Base-by-base conservation (phyloP, 371 early-diverging fungal genomes). In the Gilbertella persicaria region DNA sequence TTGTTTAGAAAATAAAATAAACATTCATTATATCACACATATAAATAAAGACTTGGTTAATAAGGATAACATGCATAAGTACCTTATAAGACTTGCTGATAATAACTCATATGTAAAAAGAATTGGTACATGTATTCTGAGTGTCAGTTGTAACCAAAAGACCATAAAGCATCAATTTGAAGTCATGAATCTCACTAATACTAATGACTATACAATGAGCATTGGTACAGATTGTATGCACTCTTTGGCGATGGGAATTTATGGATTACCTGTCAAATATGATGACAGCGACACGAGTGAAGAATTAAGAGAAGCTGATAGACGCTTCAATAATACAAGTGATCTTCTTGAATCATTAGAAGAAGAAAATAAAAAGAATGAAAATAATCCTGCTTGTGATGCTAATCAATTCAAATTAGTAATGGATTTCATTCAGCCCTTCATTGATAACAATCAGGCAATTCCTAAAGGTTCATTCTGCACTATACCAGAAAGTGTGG, bases 401-500 rank as follows among this genome's bases (percentile, higher is more conserved):
- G 21, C 37, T 24, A 4, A 14, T 23, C 37, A 49, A 24, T 28
- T n/a, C 20, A 37, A 49, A 14, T 19, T 14, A 38, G 40, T 28
- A 20, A 49, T 52, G 35, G 44, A 42, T 8, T n/a, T 24, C 20
- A 52, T 52, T 36, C 23, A 42, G 20, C 52, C 52, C 9, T 52
- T 21, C 3, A 30, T 52, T 23, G 24, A 36, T 26, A 12, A 9
- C 2, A 52, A 52, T 35, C 25, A 33, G 21, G 16, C 17, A 12
- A 55, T 55, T 17, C 42, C 55, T 5, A 47, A 44, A 23, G 45
- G 33, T n/a, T n/a, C n/a, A n/a, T n/a, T n/a, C n/a, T n/a, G n/a
- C n/a, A n/a, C n/a, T n/a, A n/a, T n/a, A n/a, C 55, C 55, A n/a
- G 55, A 48, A 33, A 37, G 48, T 42, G 37, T 43, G 13, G 56